Evolutionary conservation across 2,329 filamentous ascomycete genomes (phyloP), one percentile per base, ranked within the genome.

Genomic region (Tolypocladium nubicola): DNA sequence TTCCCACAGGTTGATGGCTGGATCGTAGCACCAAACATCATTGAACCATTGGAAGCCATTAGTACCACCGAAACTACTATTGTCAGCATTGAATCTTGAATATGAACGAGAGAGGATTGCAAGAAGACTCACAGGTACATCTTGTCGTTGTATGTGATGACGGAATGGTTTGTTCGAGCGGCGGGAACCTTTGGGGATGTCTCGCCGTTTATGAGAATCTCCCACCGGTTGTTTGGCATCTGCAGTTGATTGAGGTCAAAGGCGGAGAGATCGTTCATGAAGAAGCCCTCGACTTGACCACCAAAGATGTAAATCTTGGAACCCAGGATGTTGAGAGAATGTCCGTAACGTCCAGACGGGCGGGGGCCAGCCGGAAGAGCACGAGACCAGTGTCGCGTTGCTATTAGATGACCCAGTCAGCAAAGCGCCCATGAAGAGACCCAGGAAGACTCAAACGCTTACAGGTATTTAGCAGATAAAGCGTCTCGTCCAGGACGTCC

Each of bases 41-140:
- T 97, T 99, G 76, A 97, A 99, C 95, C 94, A 99, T 66, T 89
- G 86, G 57, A 92, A 84, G 45, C 94, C 94, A 69, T 99, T 96
- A 2, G 94, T 99, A 61, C 94, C 94, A 64, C 94, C 94, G 70
- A 99, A 99, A n/a, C 89, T 94, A 63, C 33, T 13, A 53, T 5
- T 65, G 61, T 54, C 33, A 43, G 53, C 23, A 30, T 53, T 30
- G 33, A 3, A 30, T 23, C 41, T 43, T 19, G 5, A 37, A 43
- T 9, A 2, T 41, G 3, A 16, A 16, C 38, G 19, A n/a, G 26
- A 13, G 5, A 33, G 16, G 19, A 19, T 33, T 21, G 23, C 14
- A 19, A 33, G 13, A 23, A 53, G 45, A 81, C 88, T 79, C 81
- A 93, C 86, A 99, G 78, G 68, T 93, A 99, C 70, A 99, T 83